Evolutionary conservation across 345 rosid species (phyloP), one percentile per base, ranked within the genome.

Genomic region (Dipteronia sinensis): DNA sequence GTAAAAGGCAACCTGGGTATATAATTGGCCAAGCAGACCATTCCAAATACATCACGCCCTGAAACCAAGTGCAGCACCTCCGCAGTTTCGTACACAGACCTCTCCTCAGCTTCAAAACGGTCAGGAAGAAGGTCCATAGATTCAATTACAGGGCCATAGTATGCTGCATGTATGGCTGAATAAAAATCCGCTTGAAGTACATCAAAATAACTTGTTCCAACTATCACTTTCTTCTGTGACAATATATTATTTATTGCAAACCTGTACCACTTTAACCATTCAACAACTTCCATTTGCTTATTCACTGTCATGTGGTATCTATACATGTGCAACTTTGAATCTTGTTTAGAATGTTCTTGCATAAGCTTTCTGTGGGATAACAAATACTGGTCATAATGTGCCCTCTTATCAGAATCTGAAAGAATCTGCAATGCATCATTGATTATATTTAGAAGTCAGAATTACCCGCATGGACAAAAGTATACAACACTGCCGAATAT

Each of bases 71-170:
- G 99, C 77, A 95, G 86, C 62, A 95, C 92, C 78, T 95, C 98
- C 5, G 84, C 84, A 65, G 89, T 92, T 42, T 90, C 93, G 78
- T 56, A 85, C 59, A 86, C 87, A 83, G 99, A 95, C 79, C 99
- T 92, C 79, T 93, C 99, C 90, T 95, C 98, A 5, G 98, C 99
- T 89, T 95, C 98, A 78, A 95, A 95, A 75, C 93, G 82, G 76
- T 90, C 92, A 1, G 99, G 99, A 81, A 95, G 97, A 83, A 89
- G 87, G 78, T 93, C 93, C 83, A 88, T 76, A 31, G 93, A 93
- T 55, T 92, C 97, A n/a, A 93, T 84, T 12, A 69, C 82, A 80
- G 98, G 99, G 19, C 99, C 99, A 59, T 90, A 93, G 74, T 88
- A 95, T 25, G 98, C 98, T 0, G 89, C 81, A 46, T 86, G 89